Evolutionary conservation across 2,329 filamentous ascomycete genomes (phyloP), one percentile per base, ranked within the genome.

Genomic region (Falciphora oryzae): DNA sequence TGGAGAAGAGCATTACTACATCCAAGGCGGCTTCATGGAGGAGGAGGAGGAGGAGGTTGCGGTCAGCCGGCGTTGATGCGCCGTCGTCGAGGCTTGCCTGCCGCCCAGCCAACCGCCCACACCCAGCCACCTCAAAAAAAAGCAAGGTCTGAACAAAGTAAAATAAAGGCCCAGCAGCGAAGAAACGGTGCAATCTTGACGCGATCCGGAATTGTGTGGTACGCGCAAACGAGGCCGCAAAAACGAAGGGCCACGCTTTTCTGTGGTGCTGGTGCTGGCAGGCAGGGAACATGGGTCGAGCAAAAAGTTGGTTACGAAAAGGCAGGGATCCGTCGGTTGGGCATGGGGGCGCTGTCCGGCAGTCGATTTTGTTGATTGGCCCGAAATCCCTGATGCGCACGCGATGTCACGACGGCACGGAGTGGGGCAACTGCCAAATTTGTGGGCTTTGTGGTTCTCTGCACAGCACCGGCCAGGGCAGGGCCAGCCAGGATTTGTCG

Each of bases 321-420:
- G 32, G 32, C 32, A 5, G 11, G 32, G 32, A 11, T 5, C 5
- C 11, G 32, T 5, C 5, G 32, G 11, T 32, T 53, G 44, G 44
- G 44, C 44, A 53, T 53, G 44, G 44, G 44, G 38, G 44, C 18
- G 44, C 44, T 22, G 44, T 53, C 44, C 44, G 44, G 44, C 44
- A 53, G 44, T 53, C n/a, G 44, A 53, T 53, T n/a, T 53, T 53
- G 44, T 53, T 53, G 44, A 53, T 53, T 53, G 44, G 44, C 44
- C 44, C 44, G 44, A 53, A 53, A 53, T 11, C 44, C 44, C 44
- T 53, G 44, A 5, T 14, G 18, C 44, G 22, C 44, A 53, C 44
- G 44, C 44, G 44, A 53, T 53, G 44, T 53, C 44, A 53, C 44
- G 44, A 53, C 44, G 44, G 44, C 44, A 53, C 44, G n/a, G 8